These are phyloP conservation scores for Gossypium sturtianum DNA, from an alignment of 345 rosid species.

Conservation along the genomic window DNA sequence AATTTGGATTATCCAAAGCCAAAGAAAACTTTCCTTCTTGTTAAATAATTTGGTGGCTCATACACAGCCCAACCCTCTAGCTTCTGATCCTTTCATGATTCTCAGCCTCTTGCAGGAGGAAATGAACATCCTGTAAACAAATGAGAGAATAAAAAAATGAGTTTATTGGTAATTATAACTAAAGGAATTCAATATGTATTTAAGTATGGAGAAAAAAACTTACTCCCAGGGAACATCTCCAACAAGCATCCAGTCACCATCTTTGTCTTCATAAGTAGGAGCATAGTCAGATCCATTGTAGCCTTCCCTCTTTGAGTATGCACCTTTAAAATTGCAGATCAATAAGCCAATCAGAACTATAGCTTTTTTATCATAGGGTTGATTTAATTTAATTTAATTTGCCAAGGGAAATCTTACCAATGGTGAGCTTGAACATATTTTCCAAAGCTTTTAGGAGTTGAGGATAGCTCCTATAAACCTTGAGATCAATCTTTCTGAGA, in stretches of 20 bases:
- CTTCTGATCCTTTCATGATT: conserved; percentile 61
- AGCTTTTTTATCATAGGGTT: no score
- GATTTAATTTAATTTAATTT: neutral
- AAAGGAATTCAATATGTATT: neutral
- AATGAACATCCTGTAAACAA: conserved; percentile 44
- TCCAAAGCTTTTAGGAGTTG: conserved; percentile 52
- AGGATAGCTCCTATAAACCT: conserved; percentile 43
- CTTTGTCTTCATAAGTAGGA: conserved; percentile 79
- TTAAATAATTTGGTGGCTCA: neutral
- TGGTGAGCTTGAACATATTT: conserved; percentile 51
- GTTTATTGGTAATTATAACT: neutral
- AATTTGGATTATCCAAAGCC: neutral
- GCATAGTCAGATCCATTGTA: conserved; percentile 59
- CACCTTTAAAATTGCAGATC: conserved; percentile 25
- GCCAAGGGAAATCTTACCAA: conserved; percentile 21
- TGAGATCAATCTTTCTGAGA: conserved; percentile 66
- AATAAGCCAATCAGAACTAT: neutral
- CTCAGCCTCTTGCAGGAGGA: conserved; percentile 61
- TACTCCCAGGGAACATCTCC: conserved; percentile 84
- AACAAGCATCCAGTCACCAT: conserved; percentile 86
- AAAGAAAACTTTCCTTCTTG: neutral
- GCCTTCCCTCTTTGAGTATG: conserved; percentile 50
- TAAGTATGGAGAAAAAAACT: conserved; percentile 13
- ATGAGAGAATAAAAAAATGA: neutral
- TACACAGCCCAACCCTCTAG: conserved; percentile 34